These are phyloP conservation scores for Ceratocystis cubensis DNA, from an alignment of 2,329 filamentous ascomycete species.

Conservation along the genomic window DNA sequence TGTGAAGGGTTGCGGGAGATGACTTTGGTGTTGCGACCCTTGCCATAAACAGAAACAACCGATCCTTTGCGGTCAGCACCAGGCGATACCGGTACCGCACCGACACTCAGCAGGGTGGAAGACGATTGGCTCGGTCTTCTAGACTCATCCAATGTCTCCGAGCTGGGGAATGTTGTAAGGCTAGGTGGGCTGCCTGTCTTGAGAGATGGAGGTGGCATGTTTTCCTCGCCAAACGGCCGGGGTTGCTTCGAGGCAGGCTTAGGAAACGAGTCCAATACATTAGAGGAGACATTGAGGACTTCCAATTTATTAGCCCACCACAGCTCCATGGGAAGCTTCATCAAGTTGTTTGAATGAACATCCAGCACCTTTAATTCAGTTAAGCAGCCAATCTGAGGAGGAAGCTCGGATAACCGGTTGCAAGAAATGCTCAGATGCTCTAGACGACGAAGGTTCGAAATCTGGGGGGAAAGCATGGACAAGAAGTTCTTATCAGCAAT, in stretches of 20 bases:
- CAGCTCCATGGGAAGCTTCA: constrained; percentile 77
- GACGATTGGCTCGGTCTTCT: constrained; percentile 79
- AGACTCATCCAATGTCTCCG: constrained; percentile 53
- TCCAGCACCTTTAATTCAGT: constrained; percentile 76
- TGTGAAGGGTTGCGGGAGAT: constrained; percentile 51
- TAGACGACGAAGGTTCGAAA: constrained; percentile 68
- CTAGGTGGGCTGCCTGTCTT: constrained; percentile 33
- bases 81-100: constrained; percentile 53
- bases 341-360: constrained; percentile 85
- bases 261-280: constrained; percentile 80
- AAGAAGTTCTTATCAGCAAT: constrained; percentile 94
- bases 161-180: constrained; percentile 52
- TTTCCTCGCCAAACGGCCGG: constrained; percentile 44
- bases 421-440: constrained; percentile 91
- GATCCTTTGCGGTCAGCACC: constrained; percentile 64
- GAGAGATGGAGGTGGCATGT: constrained; percentile 23
- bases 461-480: constrained; percentile 71
- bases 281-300: constrained; percentile 88
- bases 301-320: constrained; percentile 90
- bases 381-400: constrained; percentile 76
- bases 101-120: constrained; percentile 60
- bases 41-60: constrained; percentile 66
- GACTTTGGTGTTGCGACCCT: constrained; percentile 74
- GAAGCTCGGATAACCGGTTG: constrained; percentile 74
- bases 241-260: constrained; percentile 65